phyloP scores from a whole-genome alignment of 768 basidiomycete genomes.

The Xerocomus potaroensis region DNA sequence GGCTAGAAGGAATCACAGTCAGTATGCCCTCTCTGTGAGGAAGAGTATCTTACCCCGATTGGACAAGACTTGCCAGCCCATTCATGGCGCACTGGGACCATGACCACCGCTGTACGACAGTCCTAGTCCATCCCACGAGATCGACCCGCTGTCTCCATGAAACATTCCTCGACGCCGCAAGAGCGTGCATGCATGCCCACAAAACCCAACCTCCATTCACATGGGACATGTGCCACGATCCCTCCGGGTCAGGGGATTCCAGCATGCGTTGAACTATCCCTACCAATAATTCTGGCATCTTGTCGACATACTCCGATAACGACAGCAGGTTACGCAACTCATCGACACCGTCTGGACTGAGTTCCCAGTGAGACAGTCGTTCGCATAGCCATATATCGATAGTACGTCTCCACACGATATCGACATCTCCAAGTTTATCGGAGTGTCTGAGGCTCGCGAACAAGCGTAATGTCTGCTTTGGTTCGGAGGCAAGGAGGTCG shows the following conservation, averaged over 20 bases:
- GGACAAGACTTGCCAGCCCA: conserved; percentile 47
- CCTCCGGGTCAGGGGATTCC: conserved; percentile 22
- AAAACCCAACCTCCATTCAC: conserved; percentile 52
- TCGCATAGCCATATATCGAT: conserved; percentile 47
- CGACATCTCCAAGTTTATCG: conserved; percentile 53
- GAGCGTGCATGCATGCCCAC: conserved; percentile 52
- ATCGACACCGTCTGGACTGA: conserved; percentile 38
- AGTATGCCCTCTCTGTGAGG: neutral
- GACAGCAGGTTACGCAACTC: conserved; percentile 54
- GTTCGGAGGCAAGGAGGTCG: conserved; percentile 43
- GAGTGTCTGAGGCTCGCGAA: conserved; percentile 44
- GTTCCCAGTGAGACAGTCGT: conserved; percentile 41
- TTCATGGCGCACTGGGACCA: conserved; percentile 54
- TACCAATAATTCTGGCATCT: conserved; percentile 39
- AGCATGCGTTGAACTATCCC: conserved; percentile 43
- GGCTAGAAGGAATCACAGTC: conserved; percentile 8
- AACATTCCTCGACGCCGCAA: conserved; percentile 35
- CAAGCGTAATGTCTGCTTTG: conserved; percentile 41
- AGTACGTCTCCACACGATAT: conserved; percentile 54
- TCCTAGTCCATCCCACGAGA: conserved; percentile 44
- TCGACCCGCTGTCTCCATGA: conserved; percentile 51
- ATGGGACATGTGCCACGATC: conserved; percentile 30
- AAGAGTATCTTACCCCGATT: conserved; percentile 38
- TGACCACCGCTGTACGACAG: conserved; percentile 47
- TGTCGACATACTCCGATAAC: conserved; percentile 49